A percentile compares a stretch with the other conserved stretches of the same genome.
Conservation (phyloP, 2,329 filamentous ascomycete species). For the Annulohypoxylon truncatum region DNA sequence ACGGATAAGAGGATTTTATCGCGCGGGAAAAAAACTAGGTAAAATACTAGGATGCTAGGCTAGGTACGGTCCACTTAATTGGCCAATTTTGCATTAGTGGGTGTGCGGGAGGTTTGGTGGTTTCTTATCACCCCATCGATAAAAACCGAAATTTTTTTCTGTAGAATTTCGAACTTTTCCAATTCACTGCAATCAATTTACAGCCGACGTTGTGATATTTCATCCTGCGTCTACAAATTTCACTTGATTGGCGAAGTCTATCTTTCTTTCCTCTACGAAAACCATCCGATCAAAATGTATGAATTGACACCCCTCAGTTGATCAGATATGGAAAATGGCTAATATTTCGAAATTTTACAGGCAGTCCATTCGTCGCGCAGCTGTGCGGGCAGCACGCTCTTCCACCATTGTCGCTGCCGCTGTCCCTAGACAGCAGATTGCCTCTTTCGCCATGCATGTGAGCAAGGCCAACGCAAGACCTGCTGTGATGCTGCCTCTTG, state of each 20-base stretch:
- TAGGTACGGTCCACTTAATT: neutral
- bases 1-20: neutral
- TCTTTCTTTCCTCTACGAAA: neutral
- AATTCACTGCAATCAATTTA: neutral
- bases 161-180: neutral
- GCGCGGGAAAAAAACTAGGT: neutral
- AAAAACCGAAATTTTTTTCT: conserved; percentile 19
- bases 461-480: conserved; percentile 44
- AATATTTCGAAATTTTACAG: conserved; percentile 37
- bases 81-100: conserved; percentile 5
- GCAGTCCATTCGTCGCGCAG: conserved; percentile 51
- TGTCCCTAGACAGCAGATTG: conserved; percentile 48
- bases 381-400: conserved; percentile 48
- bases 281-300: conserved; percentile 40
- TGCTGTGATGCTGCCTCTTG: conserved; percentile 36
- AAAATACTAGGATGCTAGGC: neutral
- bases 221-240: neutral
- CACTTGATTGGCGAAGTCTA: neutral
- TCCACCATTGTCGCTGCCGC: conserved; percentile 42
- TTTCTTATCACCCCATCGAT: neutral
- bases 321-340: conserved; percentile 12
- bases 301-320: neutral
- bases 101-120: neutral
- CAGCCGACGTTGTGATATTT: neutral
- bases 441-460: conserved; percentile 45